Evolutionary conservation across 805 yeast species (phyloP), one percentile per base, ranked within the genome.

Genomic region (Cyberlindnera nakhonratchasimensis): DNA sequence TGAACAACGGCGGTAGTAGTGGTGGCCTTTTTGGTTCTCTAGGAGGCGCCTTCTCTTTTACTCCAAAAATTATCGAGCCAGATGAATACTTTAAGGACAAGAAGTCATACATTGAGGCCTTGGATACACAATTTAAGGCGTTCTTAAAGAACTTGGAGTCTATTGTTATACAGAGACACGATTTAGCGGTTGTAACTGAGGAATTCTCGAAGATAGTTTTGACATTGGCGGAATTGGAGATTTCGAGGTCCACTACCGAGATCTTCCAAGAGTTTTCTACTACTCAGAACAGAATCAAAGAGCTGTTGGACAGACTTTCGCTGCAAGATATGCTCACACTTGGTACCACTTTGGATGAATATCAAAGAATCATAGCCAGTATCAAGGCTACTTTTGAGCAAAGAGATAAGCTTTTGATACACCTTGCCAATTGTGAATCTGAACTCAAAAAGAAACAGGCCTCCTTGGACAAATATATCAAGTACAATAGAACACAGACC

Each of bases 261-360:
- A 67, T 88, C 11, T 71, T 91, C 43, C 62, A 66, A 17, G 80
- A 81, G 43, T 89, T 90, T 61, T 79, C 89, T 28, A 79, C 79
- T 25, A 77, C 86, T 8, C 91, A 90, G 57, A 55, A 67, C 25
- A 76, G 85, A 48, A 73, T 90, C 20, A 79, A 79, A 52, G 91
- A 86, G 39, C 70, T 86, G 35, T 67, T 87, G 35, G 89, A 81
- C 49, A 75, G 96, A 47, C 80, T 84, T 47, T 81, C 88, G 45
- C 63, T 85, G 63, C 96, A 87, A 61, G 97, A 91, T 52, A 78
- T 89, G 55, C 67, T 91, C 48, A 88, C 96, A 0, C 66, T 91
- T 35, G 96, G 96, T 2, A 77, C 85, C 20, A 86, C 96, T 1
- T 67, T 91, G 29, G 96, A 91, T 59, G 97, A 90, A 59, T 90